Percentiles rank a stretch among this genome's conserved stretches.
These are phyloP conservation scores for Trichophyton verrucosum DNA, from an alignment of 2,329 filamentous ascomycete genomes.

Conservation along the genomic window DNA sequence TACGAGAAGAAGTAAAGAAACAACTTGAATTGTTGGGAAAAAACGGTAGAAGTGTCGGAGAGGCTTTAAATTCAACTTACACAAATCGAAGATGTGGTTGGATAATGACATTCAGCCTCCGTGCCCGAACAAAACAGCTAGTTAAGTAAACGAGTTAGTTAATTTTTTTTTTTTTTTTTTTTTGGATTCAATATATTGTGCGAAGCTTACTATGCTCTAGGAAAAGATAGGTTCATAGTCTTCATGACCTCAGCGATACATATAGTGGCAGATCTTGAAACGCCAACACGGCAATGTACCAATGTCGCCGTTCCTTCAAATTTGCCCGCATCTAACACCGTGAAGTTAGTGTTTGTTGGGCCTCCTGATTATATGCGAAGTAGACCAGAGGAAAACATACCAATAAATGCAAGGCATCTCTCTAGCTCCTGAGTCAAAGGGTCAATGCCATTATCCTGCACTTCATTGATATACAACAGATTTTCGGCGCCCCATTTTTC, in stretches of 20 bases:
- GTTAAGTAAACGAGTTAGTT: background rate
- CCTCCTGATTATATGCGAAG: background rate
- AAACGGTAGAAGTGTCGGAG: too few species aligned
- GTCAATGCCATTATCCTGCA: constrained; percentile 96
- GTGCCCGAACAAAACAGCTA: constrained; percentile 79
- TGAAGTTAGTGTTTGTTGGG: background rate
- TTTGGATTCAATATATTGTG: background rate
- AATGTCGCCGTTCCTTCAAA: constrained; percentile 68
- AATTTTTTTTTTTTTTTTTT: too few species aligned
- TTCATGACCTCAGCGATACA: constrained; percentile 99
- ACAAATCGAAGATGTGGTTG: constrained; percentile 91
- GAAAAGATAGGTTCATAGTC: constrained; percentile 64
- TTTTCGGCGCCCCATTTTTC: constrained; percentile 67
- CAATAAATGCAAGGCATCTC: constrained; percentile 79
- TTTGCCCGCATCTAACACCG: constrained; percentile 58
- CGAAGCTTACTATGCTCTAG: constrained; percentile 63
- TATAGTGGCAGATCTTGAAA: constrained; percentile 89
- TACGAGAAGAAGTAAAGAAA: background rate
- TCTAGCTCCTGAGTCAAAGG: constrained; percentile 75
- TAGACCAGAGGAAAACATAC: constrained; percentile 41
- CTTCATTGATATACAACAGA: constrained; percentile 65
- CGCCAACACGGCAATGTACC: constrained; percentile 91
- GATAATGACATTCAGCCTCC: constrained; percentile 92
- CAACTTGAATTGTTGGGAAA: too few species aligned
- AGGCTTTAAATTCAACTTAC: constrained; percentile 28